Evolutionary conservation across 805 yeast species (phyloP).

Genomic region (Cyberlindnera maclurae): DNA sequence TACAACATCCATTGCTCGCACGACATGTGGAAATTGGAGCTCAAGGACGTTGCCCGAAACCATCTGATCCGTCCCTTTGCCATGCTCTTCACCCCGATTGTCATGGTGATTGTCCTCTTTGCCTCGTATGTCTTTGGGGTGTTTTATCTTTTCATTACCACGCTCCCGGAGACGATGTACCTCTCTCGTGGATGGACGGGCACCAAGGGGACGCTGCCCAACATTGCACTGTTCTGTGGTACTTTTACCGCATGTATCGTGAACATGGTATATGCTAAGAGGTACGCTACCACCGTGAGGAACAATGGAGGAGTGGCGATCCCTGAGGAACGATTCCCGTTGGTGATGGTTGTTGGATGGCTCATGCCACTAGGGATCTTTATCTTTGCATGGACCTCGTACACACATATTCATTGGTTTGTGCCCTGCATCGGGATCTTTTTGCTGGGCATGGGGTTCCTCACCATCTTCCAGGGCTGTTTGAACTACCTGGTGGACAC

Average conservation of each 20-base stretch:
- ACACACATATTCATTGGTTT: conserved; percentile 39
- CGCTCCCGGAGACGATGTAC: conserved; percentile 32
- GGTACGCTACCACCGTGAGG: conserved; percentile 29
- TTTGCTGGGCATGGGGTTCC: conserved; percentile 44
- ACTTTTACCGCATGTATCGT: conserved; percentile 26
- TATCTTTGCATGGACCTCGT: conserved; percentile 58
- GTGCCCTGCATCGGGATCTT: conserved; percentile 51
- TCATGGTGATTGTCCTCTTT: conserved; percentile 35
- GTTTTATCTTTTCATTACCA: conserved; percentile 38
- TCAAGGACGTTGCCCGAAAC: conserved; percentile 8
- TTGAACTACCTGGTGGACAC: conserved; percentile 57
- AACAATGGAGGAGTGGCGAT: conserved; percentile 40
- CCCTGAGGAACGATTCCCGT: conserved; percentile 54
- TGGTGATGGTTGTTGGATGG: conserved; percentile 42
- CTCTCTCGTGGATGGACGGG: conserved; percentile 26
- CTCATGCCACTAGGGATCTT: conserved; percentile 49
- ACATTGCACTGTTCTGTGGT: conserved; percentile 33
- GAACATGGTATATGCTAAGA: conserved; percentile 25
- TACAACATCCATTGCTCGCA: conserved; percentile 14
- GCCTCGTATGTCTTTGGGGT: conserved; percentile 45
- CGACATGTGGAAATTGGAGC: conserved; percentile 14
- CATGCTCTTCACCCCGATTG: conserved; percentile 24
- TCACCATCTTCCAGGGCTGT: conserved; percentile 52
- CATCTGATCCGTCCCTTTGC: conserved; percentile 16
- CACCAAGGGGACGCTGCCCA: conserved; percentile 28